Evolutionary conservation across 148 eudicot genomes (phyloP).

Genomic region (Oxyria digyna): DNA sequence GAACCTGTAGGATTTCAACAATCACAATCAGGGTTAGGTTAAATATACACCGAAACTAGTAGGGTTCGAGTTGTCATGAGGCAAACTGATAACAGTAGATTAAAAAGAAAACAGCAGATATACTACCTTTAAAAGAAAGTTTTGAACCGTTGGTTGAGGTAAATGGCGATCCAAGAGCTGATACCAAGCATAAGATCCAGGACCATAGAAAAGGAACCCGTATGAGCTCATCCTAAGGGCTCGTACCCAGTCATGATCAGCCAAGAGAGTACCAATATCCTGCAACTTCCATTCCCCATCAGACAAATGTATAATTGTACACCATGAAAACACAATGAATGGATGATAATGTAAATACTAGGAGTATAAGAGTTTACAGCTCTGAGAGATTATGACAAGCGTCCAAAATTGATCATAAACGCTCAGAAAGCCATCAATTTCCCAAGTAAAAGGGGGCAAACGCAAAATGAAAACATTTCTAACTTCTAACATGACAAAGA

Average conservation of each 20-base stretch:
- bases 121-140: slow-evolving; percentile 58
- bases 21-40: neutral
- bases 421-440: neutral
- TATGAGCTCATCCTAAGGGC: slow-evolving; percentile 87
- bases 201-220: slow-evolving; percentile 82
- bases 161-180: slow-evolving; percentile 60
- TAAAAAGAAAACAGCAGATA: neutral
- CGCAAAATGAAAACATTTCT: neutral
- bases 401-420: neutral
- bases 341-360: neutral
- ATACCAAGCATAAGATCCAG: slow-evolving; percentile 92
- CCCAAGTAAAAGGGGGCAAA: neutral
- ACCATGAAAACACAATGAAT: slow-evolving; percentile 2
- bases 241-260: slow-evolving; percentile 75
- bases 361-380: neutral
- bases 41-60: neutral
- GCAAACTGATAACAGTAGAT: neutral
- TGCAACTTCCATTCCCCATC: slow-evolving; percentile 11
- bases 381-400: neutral
- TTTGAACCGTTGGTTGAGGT: slow-evolving; percentile 62
- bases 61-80: neutral
- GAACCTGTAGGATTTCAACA: slow-evolving; percentile 31
- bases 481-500: neutral
- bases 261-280: slow-evolving; percentile 43
- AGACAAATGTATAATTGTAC: neutral